These are phyloP conservation scores for Protea cynaroides DNA, from an alignment of 164 flowering plant genomes.

Conservation along the genomic window DNA sequence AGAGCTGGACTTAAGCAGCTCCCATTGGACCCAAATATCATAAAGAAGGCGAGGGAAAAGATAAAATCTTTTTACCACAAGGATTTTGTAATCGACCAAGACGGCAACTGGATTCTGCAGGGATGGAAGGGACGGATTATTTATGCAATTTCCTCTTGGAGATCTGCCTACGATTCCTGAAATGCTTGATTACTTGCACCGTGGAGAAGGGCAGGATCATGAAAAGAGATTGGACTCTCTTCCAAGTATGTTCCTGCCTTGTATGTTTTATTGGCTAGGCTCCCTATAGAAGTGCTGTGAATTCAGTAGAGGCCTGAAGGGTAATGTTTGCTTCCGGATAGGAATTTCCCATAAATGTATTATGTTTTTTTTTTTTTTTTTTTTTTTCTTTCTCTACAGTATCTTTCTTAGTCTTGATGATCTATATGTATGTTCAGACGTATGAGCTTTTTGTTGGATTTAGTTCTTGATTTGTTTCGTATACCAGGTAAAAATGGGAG, in stretches of 20 bases:
- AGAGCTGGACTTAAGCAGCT: conserved; percentile 69
- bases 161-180: conserved; percentile 26
- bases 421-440: no score
- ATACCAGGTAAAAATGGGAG: no score
- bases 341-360: not conserved
- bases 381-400: not conserved
- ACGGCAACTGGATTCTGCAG: conserved; percentile 63
- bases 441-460: no score
- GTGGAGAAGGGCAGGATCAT: not conserved
- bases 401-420: no score
- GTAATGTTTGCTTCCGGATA: conserved; percentile 1
- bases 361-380: no score
- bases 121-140: conserved; percentile 85
- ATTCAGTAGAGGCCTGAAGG: not conserved
- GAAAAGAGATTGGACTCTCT: not conserved
- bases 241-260: conserved; percentile 1
- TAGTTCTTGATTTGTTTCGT: no score
- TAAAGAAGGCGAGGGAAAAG: conserved; percentile 33
- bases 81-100: conserved; percentile 68
- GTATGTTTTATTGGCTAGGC: not conserved
- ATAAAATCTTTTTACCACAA: conserved; percentile 47
- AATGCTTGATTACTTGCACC: not conserved
- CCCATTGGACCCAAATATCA: conserved; percentile 39
- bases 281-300: not conserved
- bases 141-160: conserved; percentile 63